Evolutionary conservation across 495 filamentous ascomycete species (phyloP).

Genomic region (Penicillium manginii): DNA sequence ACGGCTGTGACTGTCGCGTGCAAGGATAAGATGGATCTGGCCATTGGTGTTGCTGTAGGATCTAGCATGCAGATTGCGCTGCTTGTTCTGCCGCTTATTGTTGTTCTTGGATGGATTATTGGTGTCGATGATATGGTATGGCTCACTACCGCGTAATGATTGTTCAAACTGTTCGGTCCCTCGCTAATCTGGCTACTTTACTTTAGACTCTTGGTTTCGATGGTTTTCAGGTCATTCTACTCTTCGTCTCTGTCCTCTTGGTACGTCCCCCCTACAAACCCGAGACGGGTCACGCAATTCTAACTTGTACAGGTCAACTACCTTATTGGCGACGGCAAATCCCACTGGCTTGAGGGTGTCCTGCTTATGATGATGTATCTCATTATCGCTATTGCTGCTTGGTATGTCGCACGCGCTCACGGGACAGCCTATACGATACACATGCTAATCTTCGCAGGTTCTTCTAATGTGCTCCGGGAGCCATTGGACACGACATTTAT

Average conservation of each 20-base stretch:
- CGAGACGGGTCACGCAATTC: background rate
- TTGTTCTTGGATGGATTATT: constrained; percentile 83
- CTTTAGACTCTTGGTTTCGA: constrained; percentile 77
- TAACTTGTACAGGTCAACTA: constrained; percentile 66
- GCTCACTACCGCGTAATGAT: too few relatives aligned
- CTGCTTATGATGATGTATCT: constrained; percentile 73
- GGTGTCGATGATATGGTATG: constrained; percentile 52
- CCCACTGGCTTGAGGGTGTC: constrained; percentile 74
- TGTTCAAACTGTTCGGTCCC: too few relatives aligned
- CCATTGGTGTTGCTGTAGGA: constrained; percentile 83
- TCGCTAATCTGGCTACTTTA: background rate
- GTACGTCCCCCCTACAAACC: constrained; percentile 23
- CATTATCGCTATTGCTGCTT: constrained; percentile 67
- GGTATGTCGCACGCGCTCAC: constrained; percentile 33
- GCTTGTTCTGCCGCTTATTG: constrained; percentile 74
- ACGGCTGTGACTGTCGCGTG: constrained; percentile 84
- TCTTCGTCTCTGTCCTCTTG: constrained; percentile 78
- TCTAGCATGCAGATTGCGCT: constrained; percentile 88
- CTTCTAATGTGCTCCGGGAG: constrained; percentile 12
- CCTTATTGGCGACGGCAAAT: constrained; percentile 67
- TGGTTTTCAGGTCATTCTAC: constrained; percentile 75
- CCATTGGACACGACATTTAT: constrained; percentile 11
- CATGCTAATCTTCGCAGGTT: background rate
- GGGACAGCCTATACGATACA: background rate
- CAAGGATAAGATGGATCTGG: constrained; percentile 91